A percentile compares a stretch with the other conserved stretches of the same genome.
Conservation (phyloP, 2,329 filamentous ascomycete genomes). For the Emericellopsis cladophorae region DNA sequence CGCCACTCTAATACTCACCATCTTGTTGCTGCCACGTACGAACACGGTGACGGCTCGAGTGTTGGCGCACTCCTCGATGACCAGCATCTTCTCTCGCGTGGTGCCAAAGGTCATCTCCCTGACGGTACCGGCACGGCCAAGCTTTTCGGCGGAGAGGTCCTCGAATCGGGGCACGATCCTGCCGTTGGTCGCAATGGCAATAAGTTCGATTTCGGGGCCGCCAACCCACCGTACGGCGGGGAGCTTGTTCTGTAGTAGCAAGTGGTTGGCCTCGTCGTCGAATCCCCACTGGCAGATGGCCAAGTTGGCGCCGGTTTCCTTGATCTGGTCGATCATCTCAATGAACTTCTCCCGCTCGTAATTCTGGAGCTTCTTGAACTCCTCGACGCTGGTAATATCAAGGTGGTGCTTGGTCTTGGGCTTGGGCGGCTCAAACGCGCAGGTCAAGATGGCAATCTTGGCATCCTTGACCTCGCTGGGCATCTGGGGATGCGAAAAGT, state of each 20-base stretch:
- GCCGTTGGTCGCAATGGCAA: constrained; percentile 96
- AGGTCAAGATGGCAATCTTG: constrained; percentile 94
- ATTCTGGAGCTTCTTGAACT: constrained; percentile 94
- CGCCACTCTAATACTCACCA: constrained; percentile 46
- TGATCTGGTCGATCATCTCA: constrained; percentile 98
- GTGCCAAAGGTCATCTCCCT: constrained; percentile 95
- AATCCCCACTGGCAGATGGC: constrained; percentile 99
- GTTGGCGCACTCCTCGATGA: constrained; percentile 98
- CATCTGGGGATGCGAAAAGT: constrained; percentile 99
- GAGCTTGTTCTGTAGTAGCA: constrained; percentile 89
- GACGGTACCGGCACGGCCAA: constrained; percentile 80
- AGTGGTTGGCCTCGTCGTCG: constrained; percentile 96
- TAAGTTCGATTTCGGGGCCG: constrained; percentile 94
- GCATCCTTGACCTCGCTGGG: constrained; percentile 88
- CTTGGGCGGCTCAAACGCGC: constrained; percentile 96
- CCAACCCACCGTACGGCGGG: constrained; percentile 97
- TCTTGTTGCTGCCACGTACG: constrained; percentile 97
- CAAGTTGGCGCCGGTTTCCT: constrained; percentile 90
- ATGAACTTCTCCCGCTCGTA: constrained; percentile 95
- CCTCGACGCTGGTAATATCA: constrained; percentile 91
- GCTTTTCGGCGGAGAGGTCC: constrained; percentile 81
- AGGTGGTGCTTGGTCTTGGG: constrained; percentile 99
- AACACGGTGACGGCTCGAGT: constrained; percentile 93
- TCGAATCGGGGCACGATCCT: constrained; percentile 96
- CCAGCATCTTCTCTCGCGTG: constrained; percentile 97